A percentile compares a stretch with the other conserved stretches of the same genome.
Evolutionary conservation across 1,284 basidiomycete species (phyloP).

Genomic region (Cutaneotrichosporon sp.): DNA sequence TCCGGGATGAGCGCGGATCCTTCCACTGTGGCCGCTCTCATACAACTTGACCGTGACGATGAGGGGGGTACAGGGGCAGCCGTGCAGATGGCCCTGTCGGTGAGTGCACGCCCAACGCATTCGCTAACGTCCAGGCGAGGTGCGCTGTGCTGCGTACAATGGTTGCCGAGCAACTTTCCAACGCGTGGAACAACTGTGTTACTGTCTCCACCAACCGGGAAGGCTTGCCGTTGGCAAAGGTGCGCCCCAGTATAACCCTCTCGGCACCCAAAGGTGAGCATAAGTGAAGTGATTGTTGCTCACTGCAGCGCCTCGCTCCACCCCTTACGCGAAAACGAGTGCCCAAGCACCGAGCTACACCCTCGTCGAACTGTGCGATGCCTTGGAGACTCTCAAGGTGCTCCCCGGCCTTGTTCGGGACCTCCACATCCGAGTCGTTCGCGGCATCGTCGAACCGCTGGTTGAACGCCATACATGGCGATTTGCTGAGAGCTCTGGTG

Average conservation of each 20-base stretch:
- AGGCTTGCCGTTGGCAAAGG: not conserved
- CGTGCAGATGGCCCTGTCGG: not conserved
- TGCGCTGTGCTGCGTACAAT: constrained; percentile 3
- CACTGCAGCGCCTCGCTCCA: not conserved
- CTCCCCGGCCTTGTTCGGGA: constrained; percentile 21
- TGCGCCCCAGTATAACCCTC: not conserved
- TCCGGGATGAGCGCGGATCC: constrained; percentile 2
- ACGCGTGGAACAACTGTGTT: constrained; percentile 31
- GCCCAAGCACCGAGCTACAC: not conserved
- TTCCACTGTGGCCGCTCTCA: not conserved
- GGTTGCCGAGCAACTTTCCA: constrained; percentile 19
- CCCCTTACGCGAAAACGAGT: not conserved
- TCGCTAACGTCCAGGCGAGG: not conserved
- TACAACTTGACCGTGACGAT: not conserved
- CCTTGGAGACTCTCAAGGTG: constrained; percentile 9
- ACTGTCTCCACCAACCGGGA: not conserved
- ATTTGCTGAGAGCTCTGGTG: not conserved
- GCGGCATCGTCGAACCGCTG: not conserved
- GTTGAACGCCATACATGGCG: not conserved
- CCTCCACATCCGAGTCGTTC: not conserved
- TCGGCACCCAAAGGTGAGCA: constrained; percentile 1
- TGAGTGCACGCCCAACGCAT: not conserved
- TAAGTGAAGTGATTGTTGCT: not conserved
- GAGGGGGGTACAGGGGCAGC: not conserved
- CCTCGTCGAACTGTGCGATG: not conserved